Evolutionary conservation across 192 early-diverging fungal species (phyloP).

Genomic region (Helicostylum pulchrum): DNA sequence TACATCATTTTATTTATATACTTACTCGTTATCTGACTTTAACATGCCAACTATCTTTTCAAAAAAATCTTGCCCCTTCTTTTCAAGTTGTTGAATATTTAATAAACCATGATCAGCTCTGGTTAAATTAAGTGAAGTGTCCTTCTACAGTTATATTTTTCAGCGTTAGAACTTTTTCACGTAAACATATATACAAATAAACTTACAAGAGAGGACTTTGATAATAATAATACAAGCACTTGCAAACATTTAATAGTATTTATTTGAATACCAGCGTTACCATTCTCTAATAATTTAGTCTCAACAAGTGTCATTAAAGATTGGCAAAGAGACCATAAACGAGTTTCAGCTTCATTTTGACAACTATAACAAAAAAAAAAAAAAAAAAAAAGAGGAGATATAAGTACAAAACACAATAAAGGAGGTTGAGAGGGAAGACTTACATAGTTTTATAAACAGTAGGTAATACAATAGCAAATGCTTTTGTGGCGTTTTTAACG

Average conservation of each 20-base stretch:
- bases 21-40: conserved; percentile 9
- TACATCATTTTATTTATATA: neutral
- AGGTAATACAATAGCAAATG: conserved; percentile 32
- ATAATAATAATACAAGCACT: conserved; percentile 30
- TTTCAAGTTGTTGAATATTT: conserved; percentile 19
- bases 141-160: conserved; percentile 14
- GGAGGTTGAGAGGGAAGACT: neutral
- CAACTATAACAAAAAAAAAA: conserved; percentile 20
- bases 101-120: conserved; percentile 36
- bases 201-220: conserved; percentile 12
- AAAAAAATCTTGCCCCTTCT: conserved; percentile 31
- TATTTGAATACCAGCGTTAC: conserved; percentile 34
- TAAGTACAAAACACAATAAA: too few relatives aligned
- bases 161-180: neutral
- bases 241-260: conserved; percentile 38
- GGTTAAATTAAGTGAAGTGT: conserved; percentile 33
- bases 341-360: conserved; percentile 34
- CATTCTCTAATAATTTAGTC: conserved; percentile 18
- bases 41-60: conserved; percentile 18
- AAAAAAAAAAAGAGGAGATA: neutral
- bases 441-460: conserved; percentile 35
- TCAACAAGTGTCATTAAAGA: conserved; percentile 25
- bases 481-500: conserved; percentile 25
- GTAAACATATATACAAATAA: neutral
- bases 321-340: conserved; percentile 27